phyloP scores from a whole-genome alignment of 768 basidiomycete species.

The Amanita polypyramis region DNA sequence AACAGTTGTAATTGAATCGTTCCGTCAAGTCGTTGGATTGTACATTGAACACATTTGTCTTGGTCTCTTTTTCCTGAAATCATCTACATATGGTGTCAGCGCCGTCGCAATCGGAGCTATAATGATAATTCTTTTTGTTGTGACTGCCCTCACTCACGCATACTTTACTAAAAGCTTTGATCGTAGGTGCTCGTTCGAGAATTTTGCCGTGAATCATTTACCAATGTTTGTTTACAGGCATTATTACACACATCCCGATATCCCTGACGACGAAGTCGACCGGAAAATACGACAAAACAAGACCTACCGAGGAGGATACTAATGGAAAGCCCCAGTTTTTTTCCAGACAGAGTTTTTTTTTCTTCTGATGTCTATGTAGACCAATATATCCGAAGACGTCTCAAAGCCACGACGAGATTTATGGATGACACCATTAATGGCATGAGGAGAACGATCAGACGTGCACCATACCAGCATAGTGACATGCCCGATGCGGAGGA shows the following conservation, averaged over 20 bases:
- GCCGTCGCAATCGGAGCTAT: slow-evolving; percentile 35
- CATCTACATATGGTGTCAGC: slow-evolving; percentile 21
- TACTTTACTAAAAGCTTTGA: slow-evolving; percentile 16
- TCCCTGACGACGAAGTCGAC: slow-evolving; percentile 49
- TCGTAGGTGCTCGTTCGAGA: too few species aligned
- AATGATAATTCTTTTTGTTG: slow-evolving; percentile 47
- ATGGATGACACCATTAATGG: too few species aligned
- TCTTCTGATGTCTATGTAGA: slow-evolving; percentile 8
- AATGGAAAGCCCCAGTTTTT: too few species aligned
- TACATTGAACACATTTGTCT: slow-evolving; percentile 60
- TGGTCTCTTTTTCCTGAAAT: slow-evolving; percentile 56
- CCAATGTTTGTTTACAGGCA: slow-evolving; percentile 21
- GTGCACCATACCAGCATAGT: neutral
- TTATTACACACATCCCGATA: slow-evolving; percentile 47
- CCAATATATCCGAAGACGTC: slow-evolving; percentile 19
- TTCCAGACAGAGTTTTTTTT: too few species aligned
- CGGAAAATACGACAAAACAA: slow-evolving; percentile 19
- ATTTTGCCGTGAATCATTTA: neutral
- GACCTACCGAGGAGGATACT: too few species aligned
- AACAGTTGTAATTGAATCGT: slow-evolving; percentile 10
- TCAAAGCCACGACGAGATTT: slow-evolving; percentile 14
- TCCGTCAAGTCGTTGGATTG: slow-evolving; percentile 32
- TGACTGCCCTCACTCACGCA: slow-evolving; percentile 35
- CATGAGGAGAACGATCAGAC: too few species aligned
- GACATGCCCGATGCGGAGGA: neutral